Evolutionary conservation across 2,329 filamentous ascomycete species (phyloP).

Genomic region (Neoarthrinium moseri): DNA sequence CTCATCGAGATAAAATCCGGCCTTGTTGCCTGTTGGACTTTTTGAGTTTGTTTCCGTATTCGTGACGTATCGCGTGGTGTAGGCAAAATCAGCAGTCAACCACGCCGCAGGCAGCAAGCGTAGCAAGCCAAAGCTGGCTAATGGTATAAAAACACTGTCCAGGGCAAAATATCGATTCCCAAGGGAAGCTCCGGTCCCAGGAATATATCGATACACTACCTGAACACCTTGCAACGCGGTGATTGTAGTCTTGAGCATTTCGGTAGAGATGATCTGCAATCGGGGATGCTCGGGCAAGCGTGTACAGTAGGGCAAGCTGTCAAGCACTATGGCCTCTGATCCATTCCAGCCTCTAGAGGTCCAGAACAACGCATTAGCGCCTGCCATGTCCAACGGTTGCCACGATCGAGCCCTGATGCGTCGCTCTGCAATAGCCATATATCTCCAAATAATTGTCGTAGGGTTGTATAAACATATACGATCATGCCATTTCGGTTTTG

Average conservation of each 20-base stretch:
- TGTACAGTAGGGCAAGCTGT: conserved; percentile 10
- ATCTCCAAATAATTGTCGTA: conserved; percentile 31
- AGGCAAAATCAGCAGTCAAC: conserved; percentile 19
- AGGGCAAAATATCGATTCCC: conserved; percentile 5
- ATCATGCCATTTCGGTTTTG: conserved; percentile 23
- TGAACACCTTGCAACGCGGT: conserved; percentile 9
- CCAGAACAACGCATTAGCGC: conserved; percentile 28
- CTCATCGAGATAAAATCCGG: no score
- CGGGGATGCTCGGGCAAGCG: conserved; percentile 5
- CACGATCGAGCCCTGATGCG: conserved; percentile 22
- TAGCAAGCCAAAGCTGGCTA: conserved; percentile 21
- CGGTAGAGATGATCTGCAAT: conserved; percentile 10
- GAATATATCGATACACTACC: background rate
- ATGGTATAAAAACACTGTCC: conserved; percentile 17
- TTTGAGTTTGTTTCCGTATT: background rate
- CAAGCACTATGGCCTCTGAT: conserved; percentile 17
- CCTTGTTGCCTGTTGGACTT: background rate
- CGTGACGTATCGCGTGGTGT: background rate
- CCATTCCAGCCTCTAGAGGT: conserved; percentile 26
- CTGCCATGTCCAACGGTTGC: conserved; percentile 21
- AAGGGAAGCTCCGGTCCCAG: no score
- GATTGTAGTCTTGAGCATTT: conserved; percentile 17
- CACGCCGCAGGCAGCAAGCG: conserved; percentile 18
- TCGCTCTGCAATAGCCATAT: conserved; percentile 28
- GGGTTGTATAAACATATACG: conserved; percentile 25